Base-by-base conservation (phyloP, 768 basidiomycete species). In the Gymnopilus dilepis region DNA sequence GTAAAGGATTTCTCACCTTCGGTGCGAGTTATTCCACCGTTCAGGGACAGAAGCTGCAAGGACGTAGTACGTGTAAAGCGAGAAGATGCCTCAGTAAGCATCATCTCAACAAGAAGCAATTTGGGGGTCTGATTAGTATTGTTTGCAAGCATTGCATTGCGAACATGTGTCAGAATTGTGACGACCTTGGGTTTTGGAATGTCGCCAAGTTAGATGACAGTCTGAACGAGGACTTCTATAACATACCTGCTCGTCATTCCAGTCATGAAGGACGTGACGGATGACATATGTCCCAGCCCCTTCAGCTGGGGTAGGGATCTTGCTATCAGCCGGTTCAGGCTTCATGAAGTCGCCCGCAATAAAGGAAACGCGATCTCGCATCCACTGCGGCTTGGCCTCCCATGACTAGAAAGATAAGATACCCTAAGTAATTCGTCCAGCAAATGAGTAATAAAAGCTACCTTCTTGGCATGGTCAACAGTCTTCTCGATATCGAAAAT, bases 401-500 rank as follows among this genome's bases (percentile, higher is more conserved):
- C 50, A 52, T 4, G 33, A 24, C 50, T 52, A 30, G 28, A n/a
- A n/a, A n/a, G n/a, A n/a, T n/a, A n/a, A n/a, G n/a, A n/a, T n/a
- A n/a, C n/a, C n/a, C n/a, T n/a, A n/a, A n/a, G n/a, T n/a, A n/a
- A n/a, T n/a, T n/a, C n/a, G n/a, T n/a, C n/a, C n/a, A n/a, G n/a
- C n/a, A n/a, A n/a, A 12, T 11, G 6, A 13, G 33, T 6, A 33
- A 11, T 30, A n/a, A 31, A n/a, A 30, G 28, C 33, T 13, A 52
- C 50, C 33, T 52, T 52, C 50, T 52, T 52, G 2, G 50, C 50
- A 15, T 52, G 21, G 6, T 26, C 50, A 11, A 52, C 6, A 3
- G 50, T 52, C 50, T 52, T 52, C n/a, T 52, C 26, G 50, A 52
- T 52, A 52, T 52, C 50, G n/a, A 52, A 52, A 26, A 52, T 52